These are phyloP conservation scores for Dactylellina cionopaga DNA, from an alignment of 2,329 filamentous ascomycete genomes.

Conservation along the genomic window DNA sequence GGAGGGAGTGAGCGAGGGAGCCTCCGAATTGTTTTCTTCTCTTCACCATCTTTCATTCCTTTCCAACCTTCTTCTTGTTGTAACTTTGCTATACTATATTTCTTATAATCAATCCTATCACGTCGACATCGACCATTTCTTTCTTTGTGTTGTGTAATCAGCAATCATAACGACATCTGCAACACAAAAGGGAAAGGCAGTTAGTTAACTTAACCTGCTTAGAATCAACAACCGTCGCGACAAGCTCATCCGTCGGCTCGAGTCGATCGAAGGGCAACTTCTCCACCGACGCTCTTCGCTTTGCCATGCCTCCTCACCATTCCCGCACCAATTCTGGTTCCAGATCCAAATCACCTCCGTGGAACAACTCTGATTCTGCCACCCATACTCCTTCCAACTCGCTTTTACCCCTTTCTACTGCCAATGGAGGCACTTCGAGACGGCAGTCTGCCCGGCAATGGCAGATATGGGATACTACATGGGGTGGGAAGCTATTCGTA, in stretches of 20 bases:
- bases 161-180: too few relatives aligned
- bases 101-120: too few relatives aligned
- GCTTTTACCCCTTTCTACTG: slow-evolving; percentile 34
- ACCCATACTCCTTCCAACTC: slow-evolving; percentile 23
- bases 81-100: too few relatives aligned
- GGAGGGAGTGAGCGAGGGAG: too few relatives aligned
- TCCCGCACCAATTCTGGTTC: slow-evolving; percentile 34
- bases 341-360: slow-evolving; percentile 40
- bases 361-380: slow-evolving; percentile 27
- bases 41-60: not conserved
- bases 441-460: slow-evolving; percentile 51
- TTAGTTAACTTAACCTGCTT: too few relatives aligned
- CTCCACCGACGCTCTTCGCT: not conserved
- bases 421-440: slow-evolving; percentile 27
- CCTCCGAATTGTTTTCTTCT: not conserved
- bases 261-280: too few relatives aligned
- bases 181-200: too few relatives aligned
- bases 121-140: too few relatives aligned
- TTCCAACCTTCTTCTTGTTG: too few relatives aligned
- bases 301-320: slow-evolving; percentile 35
- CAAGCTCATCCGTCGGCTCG: not conserved
- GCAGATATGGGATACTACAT: slow-evolving; percentile 41
- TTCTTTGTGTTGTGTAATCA: too few relatives aligned
- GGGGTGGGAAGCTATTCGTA: slow-evolving; percentile 55
- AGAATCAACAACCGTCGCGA: not conserved